A percentile compares a stretch with the other conserved stretches of the same genome.
phyloP scores from a whole-genome alignment of 2,329 filamentous ascomycete species.

The Claviceps digitariae region DNA sequence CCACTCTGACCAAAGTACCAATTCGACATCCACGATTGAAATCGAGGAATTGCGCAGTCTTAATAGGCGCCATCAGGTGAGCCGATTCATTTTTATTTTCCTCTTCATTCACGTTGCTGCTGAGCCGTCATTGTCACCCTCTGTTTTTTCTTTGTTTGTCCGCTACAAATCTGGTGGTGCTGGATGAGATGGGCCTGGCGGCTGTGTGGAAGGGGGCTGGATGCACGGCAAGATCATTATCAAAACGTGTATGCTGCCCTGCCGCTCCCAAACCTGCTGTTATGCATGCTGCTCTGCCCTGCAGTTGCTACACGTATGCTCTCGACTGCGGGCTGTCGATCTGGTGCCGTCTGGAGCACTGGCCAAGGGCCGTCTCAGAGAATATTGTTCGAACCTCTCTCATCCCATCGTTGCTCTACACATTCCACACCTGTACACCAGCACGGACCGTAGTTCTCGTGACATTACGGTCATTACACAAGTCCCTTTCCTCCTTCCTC shows the following conservation, averaged over 20 bases:
- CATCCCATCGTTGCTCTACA: neutral
- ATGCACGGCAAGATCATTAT: neutral
- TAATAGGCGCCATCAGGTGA: neutral
- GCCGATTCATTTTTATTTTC: neutral
- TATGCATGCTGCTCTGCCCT: conserved; percentile 1
- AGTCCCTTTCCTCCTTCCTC: neutral
- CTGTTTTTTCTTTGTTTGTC: too few relatives aligned
- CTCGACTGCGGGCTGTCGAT: neutral
- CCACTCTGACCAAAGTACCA: conserved; percentile 1
- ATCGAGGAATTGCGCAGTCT: neutral
- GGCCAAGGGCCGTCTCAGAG: neutral
- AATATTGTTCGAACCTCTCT: neutral
- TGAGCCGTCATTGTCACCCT: neutral
- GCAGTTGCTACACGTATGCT: neutral
- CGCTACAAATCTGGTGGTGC: neutral
- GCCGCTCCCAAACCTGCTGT: neutral
- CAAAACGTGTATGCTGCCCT: neutral
- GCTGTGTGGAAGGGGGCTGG: neutral
- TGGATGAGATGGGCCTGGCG: neutral
- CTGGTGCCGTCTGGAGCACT: conserved; percentile 1
- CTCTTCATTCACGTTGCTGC: neutral
- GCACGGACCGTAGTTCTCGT: neutral
- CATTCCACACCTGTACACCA: conserved; percentile 2
- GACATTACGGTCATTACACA: neutral
- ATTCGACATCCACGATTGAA: neutral